Evolutionary conservation across 2,329 filamentous ascomycete genomes (phyloP).

Genomic region (Trematosphaeria pertusa): DNA sequence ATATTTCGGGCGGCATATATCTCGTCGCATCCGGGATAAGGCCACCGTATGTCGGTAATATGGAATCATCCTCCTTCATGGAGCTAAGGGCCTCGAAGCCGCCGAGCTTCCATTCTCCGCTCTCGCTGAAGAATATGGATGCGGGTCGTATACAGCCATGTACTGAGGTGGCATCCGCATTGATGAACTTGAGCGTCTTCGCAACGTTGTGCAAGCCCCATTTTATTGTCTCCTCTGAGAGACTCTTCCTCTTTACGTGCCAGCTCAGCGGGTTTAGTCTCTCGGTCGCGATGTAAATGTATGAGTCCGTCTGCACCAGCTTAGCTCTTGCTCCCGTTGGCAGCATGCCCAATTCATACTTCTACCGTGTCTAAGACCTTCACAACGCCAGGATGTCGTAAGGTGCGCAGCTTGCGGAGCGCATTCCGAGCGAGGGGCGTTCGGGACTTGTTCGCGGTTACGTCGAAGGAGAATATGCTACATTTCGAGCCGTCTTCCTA

Average conservation of each 20-base stretch:
- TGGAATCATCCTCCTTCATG: constrained; percentile 92
- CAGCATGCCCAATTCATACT: constrained; percentile 55
- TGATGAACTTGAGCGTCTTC: constrained; percentile 95
- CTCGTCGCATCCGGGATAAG: constrained; percentile 82
- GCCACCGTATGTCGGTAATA: constrained; percentile 91
- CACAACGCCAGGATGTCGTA: constrained; percentile 93
- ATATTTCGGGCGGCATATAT: constrained; percentile 87
- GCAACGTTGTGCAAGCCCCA: constrained; percentile 92
- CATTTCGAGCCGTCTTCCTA: constrained; percentile 94
- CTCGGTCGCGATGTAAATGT: constrained; percentile 96
- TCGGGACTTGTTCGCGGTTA: constrained; percentile 77
- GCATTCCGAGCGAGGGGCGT: constrained; percentile 91
- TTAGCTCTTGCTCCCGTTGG: constrained; percentile 17
- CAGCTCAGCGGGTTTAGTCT: constrained; percentile 84
- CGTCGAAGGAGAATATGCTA: constrained; percentile 96
- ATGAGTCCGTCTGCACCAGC: constrained; percentile 76
- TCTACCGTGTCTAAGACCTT: constrained; percentile 95
- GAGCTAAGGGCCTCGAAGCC: constrained; percentile 94
- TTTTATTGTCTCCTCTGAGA: constrained; percentile 92
- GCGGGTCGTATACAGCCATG: constrained; percentile 86
- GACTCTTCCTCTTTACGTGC: constrained; percentile 86
- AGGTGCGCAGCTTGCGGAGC: constrained; percentile 87
- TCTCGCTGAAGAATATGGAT: constrained; percentile 92
- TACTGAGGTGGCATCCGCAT: constrained; percentile 88
- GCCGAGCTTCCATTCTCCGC: constrained; percentile 95